Base-by-base conservation (phyloP, 179 eudicot genomes). In the Silene vulgaris region DNA sequence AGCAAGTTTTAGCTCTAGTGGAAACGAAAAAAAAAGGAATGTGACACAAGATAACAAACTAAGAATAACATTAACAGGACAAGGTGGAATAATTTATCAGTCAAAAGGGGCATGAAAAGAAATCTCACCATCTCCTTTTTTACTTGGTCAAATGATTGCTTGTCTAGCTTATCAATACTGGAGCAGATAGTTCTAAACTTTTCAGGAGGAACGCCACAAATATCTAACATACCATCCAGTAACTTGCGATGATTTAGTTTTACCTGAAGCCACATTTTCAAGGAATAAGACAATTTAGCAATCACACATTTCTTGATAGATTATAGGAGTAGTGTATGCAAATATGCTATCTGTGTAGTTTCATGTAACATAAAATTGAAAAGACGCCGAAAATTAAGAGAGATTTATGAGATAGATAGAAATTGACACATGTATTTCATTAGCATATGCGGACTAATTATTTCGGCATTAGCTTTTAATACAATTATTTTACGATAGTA, bases 131-230 rank as follows among this genome's bases (percentile, higher is more conserved):
- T 89, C 85, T 95, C 99, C 74, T 71, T 89, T 78, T 85, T 90
- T 11, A 95, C 84, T 78, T 90, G 99, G 77, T 90, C 96, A 82
- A 92, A 92, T n/a, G 99, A 75, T 73, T 87, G 97, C 83, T 95
- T 95, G 87, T 95, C 99, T 74, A 95, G 76, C 87, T 95, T 92
- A 89, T 95, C 99, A 79, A 95, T 89, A 73, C 97, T 95, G 45
- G 99, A 95, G 80, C 99, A 92, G 57, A 92, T 92, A 56, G 99
- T 90, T 79, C 96, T 88, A 63, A 92, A 95, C 73, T 95, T 95
- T 77, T 86, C 89, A 43, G 89, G 76, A 68, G 99, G 93, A 76
- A 95, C 99, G 71, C 97, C 97, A 82, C 97, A 92, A 57, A 95
- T 85, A 57, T 90, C 92, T 80, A 95, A 68, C 96, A 95, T 92